Evolutionary conservation across 2,329 filamentous ascomycete species (phyloP).

Genomic region (Diplodia intermedia): DNA sequence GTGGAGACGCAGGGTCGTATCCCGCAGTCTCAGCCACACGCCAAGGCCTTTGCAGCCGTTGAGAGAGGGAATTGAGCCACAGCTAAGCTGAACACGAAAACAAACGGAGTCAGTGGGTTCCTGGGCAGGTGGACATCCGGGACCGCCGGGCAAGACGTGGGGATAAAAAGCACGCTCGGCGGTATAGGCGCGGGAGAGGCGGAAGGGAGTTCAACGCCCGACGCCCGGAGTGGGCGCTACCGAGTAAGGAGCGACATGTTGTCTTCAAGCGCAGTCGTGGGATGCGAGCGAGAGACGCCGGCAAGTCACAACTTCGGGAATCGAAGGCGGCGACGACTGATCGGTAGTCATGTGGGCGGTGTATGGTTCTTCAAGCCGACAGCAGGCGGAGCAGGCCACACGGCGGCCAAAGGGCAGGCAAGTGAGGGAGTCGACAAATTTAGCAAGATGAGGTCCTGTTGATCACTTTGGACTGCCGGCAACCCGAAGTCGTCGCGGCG

Average conservation of each 20-base stretch:
- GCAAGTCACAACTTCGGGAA: neutral
- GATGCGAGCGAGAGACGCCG: neutral
- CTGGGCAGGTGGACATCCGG: neutral
- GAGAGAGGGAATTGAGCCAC: neutral
- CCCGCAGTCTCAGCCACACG: conserved; percentile 21
- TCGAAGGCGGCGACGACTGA: conserved; percentile 5
- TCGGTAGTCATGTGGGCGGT: conserved; percentile 9
- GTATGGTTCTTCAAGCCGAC: neutral
- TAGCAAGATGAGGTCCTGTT: conserved; percentile 6
- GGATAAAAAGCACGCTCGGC: neutral
- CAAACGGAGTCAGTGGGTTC: neutral
- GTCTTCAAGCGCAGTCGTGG: neutral
- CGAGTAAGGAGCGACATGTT: conserved; percentile 17
- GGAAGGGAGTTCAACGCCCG: neutral
- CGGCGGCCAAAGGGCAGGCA: neutral
- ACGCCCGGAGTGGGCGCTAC: neutral
- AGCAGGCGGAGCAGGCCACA: neutral
- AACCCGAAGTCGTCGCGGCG: too few species aligned
- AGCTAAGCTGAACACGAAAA: conserved; percentile 8
- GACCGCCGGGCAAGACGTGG: neutral
- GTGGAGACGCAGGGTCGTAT: conserved; percentile 19
- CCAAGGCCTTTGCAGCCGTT: neutral
- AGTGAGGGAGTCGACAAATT: neutral
- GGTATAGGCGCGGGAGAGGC: neutral
- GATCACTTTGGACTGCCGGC: neutral